Evolutionary conservation across 805 yeast genomes (phyloP).

Genomic region (Saccharomycopsis olivae): DNA sequence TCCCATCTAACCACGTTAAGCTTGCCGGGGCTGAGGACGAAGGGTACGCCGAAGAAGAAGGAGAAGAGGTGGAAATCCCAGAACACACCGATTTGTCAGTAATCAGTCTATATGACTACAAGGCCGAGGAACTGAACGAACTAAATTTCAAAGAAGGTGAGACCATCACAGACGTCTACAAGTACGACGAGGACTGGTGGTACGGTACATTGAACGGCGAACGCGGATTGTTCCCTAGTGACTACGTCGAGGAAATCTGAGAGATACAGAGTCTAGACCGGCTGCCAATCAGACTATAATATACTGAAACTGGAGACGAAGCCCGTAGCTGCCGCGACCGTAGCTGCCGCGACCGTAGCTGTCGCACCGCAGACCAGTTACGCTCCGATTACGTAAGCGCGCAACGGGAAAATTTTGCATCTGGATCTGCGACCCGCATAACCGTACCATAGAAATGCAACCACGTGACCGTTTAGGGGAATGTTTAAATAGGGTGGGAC

Average conservation of each 20-base stretch:
- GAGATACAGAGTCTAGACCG: no score
- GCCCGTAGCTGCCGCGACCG: no score
- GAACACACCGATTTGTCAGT: constrained; percentile 34
- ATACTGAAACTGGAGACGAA: no score
- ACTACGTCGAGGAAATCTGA: constrained; percentile 75
- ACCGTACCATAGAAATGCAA: no score
- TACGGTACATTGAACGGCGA: constrained; percentile 73
- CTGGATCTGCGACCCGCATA: no score
- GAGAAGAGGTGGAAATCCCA: constrained; percentile 20
- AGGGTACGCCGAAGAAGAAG: constrained; percentile 20
- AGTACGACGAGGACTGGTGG: constrained; percentile 97
- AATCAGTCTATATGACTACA: constrained; percentile 67
- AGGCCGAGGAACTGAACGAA: constrained; percentile 89
- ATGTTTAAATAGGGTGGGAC: no score
- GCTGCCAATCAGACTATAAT: no score
- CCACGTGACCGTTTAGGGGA: no score
- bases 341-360: no score
- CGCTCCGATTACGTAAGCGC: no score
- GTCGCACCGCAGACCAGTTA: no score
- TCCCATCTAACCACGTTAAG: constrained; percentile 45
- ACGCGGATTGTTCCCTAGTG: constrained; percentile 83
- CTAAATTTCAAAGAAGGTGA: constrained; percentile 79
- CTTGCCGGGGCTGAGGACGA: constrained; percentile 18
- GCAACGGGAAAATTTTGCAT: no score
- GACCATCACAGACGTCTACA: constrained; percentile 67